Conservation (phyloP, 257 asterid genomes). For the Cynanchum wilfordii region DNA sequence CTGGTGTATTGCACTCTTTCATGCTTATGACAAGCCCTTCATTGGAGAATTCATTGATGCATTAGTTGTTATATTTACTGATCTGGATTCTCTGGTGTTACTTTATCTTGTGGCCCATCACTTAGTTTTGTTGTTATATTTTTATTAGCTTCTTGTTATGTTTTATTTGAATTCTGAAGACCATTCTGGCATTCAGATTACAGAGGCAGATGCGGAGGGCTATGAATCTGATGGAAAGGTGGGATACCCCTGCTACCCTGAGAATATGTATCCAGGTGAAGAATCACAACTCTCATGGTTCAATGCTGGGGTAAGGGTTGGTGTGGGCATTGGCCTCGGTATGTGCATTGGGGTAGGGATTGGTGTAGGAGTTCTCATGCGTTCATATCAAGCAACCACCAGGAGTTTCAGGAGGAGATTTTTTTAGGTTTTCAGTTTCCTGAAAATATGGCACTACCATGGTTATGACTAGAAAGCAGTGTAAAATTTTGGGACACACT, state of each 20-base stretch:
- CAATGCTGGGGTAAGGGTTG: conserved; percentile 44
- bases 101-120: neutral
- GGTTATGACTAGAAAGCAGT: neutral
- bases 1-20: neutral
- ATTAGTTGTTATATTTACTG: neutral
- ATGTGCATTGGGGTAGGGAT: conserved; percentile 44
- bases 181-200: conserved; percentile 14
- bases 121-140: neutral
- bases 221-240: conserved; percentile 25
- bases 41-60: neutral
- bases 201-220: conserved; percentile 27
- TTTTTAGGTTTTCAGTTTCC: conserved; percentile 21
- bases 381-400: conserved; percentile 40
- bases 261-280: conserved; percentile 34
- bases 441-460: neutral
- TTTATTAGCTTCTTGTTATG: neutral
- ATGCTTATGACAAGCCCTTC: neutral
- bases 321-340: conserved; percentile 43
- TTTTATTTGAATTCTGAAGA: neutral
- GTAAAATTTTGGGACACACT: neutral
- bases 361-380: conserved; percentile 41
- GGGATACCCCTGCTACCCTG: conserved; percentile 27
- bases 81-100: neutral
- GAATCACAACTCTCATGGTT: conserved; percentile 37
- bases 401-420: conserved; percentile 31